Conservation (phyloP, 306 rosid species). For the Gleditsia sinensis region DNA sequence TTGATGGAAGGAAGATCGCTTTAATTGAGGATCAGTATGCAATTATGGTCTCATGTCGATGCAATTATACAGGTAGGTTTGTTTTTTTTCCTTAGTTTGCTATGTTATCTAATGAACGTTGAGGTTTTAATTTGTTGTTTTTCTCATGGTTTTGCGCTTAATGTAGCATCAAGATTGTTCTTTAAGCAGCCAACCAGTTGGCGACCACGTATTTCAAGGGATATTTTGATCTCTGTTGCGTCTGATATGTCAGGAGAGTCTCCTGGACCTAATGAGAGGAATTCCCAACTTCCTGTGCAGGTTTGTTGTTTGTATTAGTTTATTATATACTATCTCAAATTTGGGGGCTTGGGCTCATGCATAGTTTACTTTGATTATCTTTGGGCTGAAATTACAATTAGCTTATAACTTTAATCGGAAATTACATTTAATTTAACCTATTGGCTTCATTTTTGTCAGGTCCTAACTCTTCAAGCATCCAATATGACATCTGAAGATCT, state of each 20-base stretch:
- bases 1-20: slow-evolving; percentile 51
- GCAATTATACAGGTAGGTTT: slow-evolving; percentile 78
- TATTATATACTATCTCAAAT: slow-evolving; percentile 12
- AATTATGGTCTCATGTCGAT: slow-evolving; percentile 92
- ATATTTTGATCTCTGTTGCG: slow-evolving; percentile 89
- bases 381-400: slow-evolving; percentile 14
- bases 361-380: slow-evolving; percentile 17
- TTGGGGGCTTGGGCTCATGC: slow-evolving; percentile 16
- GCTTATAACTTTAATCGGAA: background rate
- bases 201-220: slow-evolving; percentile 85
- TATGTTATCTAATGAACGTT: slow-evolving; percentile 27
- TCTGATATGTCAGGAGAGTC: slow-evolving; percentile 79
- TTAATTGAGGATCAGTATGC: slow-evolving; percentile 71
- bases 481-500: slow-evolving; percentile 92
- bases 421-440: slow-evolving; percentile 20
- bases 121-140: slow-evolving; percentile 25
- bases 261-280: slow-evolving; percentile 56
- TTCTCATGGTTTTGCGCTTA: slow-evolving; percentile 27
- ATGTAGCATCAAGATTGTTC: slow-evolving; percentile 79
- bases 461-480: slow-evolving; percentile 92
- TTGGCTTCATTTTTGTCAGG: slow-evolving; percentile 60
- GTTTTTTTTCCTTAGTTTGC: slow-evolving; percentile 9
- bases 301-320: slow-evolving; percentile 61
- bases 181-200: slow-evolving; percentile 91
- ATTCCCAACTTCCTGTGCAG: slow-evolving; percentile 89